Base-by-base conservation (phyloP, 2,329 filamentous ascomycete species). In the Fusarium succisae region DNA sequence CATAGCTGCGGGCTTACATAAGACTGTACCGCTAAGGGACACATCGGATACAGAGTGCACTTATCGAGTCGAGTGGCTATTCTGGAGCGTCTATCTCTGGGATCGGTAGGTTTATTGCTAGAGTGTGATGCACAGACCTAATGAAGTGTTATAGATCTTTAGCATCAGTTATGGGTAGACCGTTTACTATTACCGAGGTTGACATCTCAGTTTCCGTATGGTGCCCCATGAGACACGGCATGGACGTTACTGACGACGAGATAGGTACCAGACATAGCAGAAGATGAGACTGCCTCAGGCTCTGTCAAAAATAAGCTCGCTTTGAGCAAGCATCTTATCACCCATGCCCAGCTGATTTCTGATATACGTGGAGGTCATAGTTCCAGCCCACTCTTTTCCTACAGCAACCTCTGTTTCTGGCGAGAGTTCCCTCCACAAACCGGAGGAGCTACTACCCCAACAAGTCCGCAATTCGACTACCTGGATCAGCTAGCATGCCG, bases 361-460 rank as follows among this genome's bases (percentile, higher is more conserved):
- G 45, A 72, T 8, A 13, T 72, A 1, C 38, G 41, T 2, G 60
- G 48, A n/a, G n/a, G n/a, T 0, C 20, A 15, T 7, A 28, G 12
- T 1, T 5, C 38, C 0, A 45, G 24, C 14, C 24, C 50, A 0
- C 17, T 72, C 0, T 72, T 72, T 28, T 69, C 58, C 1, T 72
- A 61, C 17, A 69, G 63, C 8, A 72, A 72, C 18, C 44, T 72
- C 0, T 64, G 64, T 8, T 72, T 72, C 18, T 72, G 69, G 70
- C 39, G 69, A 8, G 70, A 72, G 20, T 72, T 72, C 2, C 58
- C 50, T 4, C 70, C 69, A 1, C 17, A 15, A 2, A 53, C 3
- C 2, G n/a, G 35, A 4, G 38, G 35, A 10, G 24, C 13, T 12
- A 1, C 17, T 15, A 13, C 41, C 3, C 18, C 37, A 15, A 7